Conservation (phyloP, 306 rosid genomes). For the Dryas octopetala region DNA sequence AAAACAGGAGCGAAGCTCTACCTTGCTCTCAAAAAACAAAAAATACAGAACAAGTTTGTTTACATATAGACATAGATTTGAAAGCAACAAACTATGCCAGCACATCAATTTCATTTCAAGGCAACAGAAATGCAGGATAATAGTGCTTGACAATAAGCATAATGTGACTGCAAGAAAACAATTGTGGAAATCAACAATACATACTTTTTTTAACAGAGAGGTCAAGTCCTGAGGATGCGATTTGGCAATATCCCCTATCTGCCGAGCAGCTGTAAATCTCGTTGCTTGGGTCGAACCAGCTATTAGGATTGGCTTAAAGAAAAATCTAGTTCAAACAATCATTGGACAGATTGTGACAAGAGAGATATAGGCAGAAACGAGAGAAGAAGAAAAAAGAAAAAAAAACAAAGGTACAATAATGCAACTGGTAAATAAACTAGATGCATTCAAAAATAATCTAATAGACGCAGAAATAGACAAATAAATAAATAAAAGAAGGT, state of each 20-base stretch:
- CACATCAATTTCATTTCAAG: not conserved
- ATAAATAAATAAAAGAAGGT: slow-evolving; percentile 1
- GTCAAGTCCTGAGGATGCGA: slow-evolving; percentile 88
- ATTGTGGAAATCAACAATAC: slow-evolving; percentile 35
- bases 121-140: not conserved
- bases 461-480: not conserved
- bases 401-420: not conserved
- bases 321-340: slow-evolving; percentile 4
- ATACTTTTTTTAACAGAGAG: slow-evolving; percentile 85
- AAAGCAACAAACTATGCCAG: not conserved
- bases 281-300: slow-evolving; percentile 98
- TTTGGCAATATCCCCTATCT: slow-evolving; percentile 95
- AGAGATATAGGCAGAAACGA: not conserved
- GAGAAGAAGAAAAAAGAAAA: not conserved
- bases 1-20: not conserved
- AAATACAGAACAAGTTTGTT: not conserved
- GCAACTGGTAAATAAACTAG: not conserved
- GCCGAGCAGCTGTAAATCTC: slow-evolving; percentile 96
- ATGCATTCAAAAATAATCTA: not conserved
- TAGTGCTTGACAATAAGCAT: not conserved
- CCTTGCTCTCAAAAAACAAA: not conserved
- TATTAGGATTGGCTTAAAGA: slow-evolving; percentile 56
- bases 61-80: not conserved
- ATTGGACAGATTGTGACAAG: not conserved
- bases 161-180: not conserved